Evolutionary conservation across 306 rosid genomes (phyloP).

Genomic region (Gillenia trifoliata): DNA sequence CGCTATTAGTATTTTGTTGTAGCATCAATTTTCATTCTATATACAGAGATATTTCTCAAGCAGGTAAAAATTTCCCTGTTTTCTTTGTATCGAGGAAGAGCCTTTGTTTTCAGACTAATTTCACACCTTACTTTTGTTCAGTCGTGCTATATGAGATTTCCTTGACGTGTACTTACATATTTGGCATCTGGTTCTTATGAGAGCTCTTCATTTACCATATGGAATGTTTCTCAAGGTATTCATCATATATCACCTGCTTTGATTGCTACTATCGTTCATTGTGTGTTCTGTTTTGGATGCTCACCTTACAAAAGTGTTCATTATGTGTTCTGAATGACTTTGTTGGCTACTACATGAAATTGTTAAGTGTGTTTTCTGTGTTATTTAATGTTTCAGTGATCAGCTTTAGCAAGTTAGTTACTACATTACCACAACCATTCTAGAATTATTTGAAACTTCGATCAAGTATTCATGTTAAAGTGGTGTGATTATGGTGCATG

Average conservation of each 20-base stretch:
- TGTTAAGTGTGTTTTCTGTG: neutral
- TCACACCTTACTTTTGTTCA: neutral
- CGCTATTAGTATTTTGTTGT: neutral
- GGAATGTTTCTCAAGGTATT: conserved; percentile 97
- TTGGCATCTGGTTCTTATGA: conserved; percentile 85
- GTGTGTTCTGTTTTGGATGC: neutral
- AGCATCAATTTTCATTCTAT: neutral
- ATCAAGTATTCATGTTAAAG: neutral
- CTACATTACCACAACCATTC: neutral
- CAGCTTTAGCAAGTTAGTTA: neutral
- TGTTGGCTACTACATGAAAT: neutral
- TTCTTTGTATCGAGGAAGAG: neutral
- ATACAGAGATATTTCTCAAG: neutral
- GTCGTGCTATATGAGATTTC: conserved; percentile 19
- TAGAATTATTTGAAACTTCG: neutral
- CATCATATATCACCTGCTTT: neutral
- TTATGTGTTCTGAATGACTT: neutral
- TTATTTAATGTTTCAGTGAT: neutral
- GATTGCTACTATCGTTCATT: neutral
- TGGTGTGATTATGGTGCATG: too few species aligned
- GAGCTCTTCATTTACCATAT: conserved; percentile 79
- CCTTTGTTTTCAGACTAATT: neutral
- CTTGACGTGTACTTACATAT: conserved; percentile 65
- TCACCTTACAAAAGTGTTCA: neutral
- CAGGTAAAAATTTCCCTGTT: neutral